A percentile compares a stretch with the other conserved stretches of the same genome.
phyloP scores from a whole-genome alignment of 306 rosid species.

The Acacia melanoxylon region DNA sequence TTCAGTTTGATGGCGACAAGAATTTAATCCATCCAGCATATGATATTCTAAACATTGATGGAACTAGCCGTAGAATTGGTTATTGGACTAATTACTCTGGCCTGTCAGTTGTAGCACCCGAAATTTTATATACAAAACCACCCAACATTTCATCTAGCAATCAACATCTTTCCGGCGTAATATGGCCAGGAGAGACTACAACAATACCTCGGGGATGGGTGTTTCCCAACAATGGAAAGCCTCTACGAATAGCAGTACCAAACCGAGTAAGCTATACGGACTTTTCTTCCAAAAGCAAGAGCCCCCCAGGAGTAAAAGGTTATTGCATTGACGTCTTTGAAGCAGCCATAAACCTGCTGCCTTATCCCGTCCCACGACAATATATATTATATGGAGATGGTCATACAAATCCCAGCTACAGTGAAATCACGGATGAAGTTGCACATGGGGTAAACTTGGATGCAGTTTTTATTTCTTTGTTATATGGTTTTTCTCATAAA shows the following conservation, averaged over 20 bases:
- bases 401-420: constrained; percentile 59
- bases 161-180: constrained; percentile 49
- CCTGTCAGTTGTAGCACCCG: constrained; percentile 63
- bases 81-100: constrained; percentile 79
- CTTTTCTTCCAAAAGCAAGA: constrained; percentile 60
- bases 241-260: constrained; percentile 81
- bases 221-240: constrained; percentile 85
- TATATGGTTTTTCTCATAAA: background rate
- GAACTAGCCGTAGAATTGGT: constrained; percentile 63
- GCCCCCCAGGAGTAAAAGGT: constrained; percentile 73
- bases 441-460: constrained; percentile 24
- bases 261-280: constrained; percentile 63
- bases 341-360: constrained; percentile 75
- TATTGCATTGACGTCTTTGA: constrained; percentile 80
- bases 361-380: constrained; percentile 74
- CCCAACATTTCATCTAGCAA: constrained; percentile 35
- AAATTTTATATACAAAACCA: constrained; percentile 45
- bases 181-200: constrained; percentile 84
- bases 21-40: constrained; percentile 66
- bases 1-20: constrained; percentile 61
- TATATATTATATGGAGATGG: constrained; percentile 73
- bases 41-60: constrained; percentile 76
- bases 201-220: constrained; percentile 79
- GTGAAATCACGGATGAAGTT: constrained; percentile 50
- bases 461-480: background rate